phyloP scores from a whole-genome alignment of 2,329 filamentous ascomycete species.

The Scedosporium minutisporum region DNA sequence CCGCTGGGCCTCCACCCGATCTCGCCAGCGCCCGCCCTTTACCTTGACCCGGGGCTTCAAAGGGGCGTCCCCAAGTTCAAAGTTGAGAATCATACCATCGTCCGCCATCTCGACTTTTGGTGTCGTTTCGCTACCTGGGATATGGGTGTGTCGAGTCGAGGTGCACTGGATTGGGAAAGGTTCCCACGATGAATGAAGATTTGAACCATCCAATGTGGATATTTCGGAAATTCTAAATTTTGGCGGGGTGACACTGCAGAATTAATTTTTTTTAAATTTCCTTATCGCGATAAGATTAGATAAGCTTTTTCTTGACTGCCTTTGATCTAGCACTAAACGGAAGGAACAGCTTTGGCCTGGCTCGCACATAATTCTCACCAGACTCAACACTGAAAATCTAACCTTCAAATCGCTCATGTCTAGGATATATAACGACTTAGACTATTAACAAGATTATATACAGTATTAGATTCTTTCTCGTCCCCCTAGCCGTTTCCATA shows the following conservation, averaged over 20 bases:
- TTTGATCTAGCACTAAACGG: too few relatives aligned
- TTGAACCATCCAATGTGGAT: not conserved
- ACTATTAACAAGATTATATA: too few relatives aligned
- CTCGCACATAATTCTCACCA: not conserved
- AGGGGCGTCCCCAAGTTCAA: constrained; percentile 63
- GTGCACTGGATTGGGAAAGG: not conserved
- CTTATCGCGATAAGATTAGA: constrained; percentile 8
- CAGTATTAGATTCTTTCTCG: too few relatives aligned
- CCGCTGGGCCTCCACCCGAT: constrained; percentile 60
- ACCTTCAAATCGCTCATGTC: too few relatives aligned
- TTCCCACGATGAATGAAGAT: not conserved
- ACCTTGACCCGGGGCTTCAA: constrained; percentile 55
- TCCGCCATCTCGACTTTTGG: constrained; percentile 59
- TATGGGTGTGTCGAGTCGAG: not conserved
- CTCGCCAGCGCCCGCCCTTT: constrained; percentile 89
- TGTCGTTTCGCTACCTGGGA: not conserved
- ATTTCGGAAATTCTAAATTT: not conserved
- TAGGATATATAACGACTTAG: too few relatives aligned
- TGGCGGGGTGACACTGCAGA: not conserved
- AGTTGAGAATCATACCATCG: constrained; percentile 91
- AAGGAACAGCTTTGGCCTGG: too few relatives aligned
- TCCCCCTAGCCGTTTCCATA: too few relatives aligned
- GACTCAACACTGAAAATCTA: not conserved
- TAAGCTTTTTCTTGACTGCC: not conserved
- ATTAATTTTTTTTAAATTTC: not conserved